Evolutionary conservation across 768 basidiomycete species (phyloP).

Genomic region (Boletus tomentosulus): DNA sequence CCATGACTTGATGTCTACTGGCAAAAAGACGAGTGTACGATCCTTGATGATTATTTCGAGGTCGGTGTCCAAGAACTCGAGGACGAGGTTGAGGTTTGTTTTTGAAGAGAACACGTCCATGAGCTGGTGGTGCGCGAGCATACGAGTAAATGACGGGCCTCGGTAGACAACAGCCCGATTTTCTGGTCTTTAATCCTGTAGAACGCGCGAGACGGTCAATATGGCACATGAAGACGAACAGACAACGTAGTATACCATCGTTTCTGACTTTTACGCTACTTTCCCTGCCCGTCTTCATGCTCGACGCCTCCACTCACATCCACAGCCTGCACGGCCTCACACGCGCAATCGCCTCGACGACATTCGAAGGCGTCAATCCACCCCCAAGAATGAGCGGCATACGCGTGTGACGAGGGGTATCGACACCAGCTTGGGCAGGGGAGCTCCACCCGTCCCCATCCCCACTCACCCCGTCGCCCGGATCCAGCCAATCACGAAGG

Average conservation of each 20-base stretch:
- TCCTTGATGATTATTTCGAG: constrained; percentile 97
- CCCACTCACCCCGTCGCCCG: too few species aligned
- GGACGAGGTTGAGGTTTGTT: constrained; percentile 93
- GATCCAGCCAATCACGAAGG: too few species aligned
- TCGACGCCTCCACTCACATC: constrained; percentile 98
- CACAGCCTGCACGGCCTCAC: constrained; percentile 86
- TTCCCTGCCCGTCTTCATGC: constrained; percentile 53
- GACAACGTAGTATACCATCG: too few species aligned
- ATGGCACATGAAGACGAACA: too few species aligned
- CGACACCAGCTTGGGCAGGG: background rate
- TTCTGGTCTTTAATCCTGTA: too few species aligned
- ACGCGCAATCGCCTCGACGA: constrained; percentile 59
- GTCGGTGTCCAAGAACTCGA: constrained; percentile 95
- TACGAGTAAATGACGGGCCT: too few species aligned
- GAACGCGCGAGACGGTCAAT: too few species aligned
- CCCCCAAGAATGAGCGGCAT: constrained; percentile 90
- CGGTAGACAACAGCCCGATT: too few species aligned
- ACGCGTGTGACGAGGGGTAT: constrained; percentile 20
- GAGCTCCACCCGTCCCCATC: constrained; percentile 12
- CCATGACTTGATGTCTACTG: constrained; percentile 95
- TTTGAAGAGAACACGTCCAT: constrained; percentile 96
- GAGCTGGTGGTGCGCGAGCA: constrained; percentile 46
- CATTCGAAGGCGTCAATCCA: constrained; percentile 75
- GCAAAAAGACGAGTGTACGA: constrained; percentile 83
- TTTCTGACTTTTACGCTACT: constrained; percentile 45